A percentile compares a stretch with the other conserved stretches of the same genome.
These are phyloP conservation scores for Apophysomyces trapeziformis DNA, from an alignment of 371 early-diverging fungal species.

Conservation along the genomic window DNA sequence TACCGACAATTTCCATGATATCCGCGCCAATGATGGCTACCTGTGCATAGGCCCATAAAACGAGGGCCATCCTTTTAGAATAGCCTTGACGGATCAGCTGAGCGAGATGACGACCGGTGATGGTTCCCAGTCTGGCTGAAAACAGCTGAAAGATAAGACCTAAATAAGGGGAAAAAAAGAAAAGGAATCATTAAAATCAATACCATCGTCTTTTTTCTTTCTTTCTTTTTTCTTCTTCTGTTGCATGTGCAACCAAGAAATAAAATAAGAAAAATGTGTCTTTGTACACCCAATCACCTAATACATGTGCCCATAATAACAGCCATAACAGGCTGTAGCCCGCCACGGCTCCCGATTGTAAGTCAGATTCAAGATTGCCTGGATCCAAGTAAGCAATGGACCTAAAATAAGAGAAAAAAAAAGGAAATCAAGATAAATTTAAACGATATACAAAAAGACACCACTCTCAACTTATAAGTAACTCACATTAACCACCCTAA, in stretches of 20 bases:
- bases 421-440: constrained; percentile 17
- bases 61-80: constrained; percentile 43
- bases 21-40: constrained; percentile 78
- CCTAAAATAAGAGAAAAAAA: constrained; percentile 31
- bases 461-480: neutral
- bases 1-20: constrained; percentile 78
- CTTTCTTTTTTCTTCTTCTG: too few species aligned
- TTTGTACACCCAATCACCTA: constrained; percentile 38
- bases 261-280: too few species aligned
- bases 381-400: constrained; percentile 78
- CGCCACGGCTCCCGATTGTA: constrained; percentile 71
- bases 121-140: constrained; percentile 67
- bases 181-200: too few species aligned
- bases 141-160: constrained; percentile 66
- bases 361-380: constrained; percentile 77
- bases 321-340: constrained; percentile 71
- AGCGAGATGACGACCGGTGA: constrained; percentile 71
- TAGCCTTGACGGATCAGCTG: constrained; percentile 59
- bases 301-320: constrained; percentile 65
- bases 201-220: too few species aligned
- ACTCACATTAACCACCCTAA: constrained; percentile 53
- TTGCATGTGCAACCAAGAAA: too few species aligned
- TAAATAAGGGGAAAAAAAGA: neutral
- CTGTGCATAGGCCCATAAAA: constrained; percentile 68
- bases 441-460: neutral